Evolutionary conservation across 2,329 filamentous ascomycete species (phyloP).

Genomic region (Zasmidium angulare): DNA sequence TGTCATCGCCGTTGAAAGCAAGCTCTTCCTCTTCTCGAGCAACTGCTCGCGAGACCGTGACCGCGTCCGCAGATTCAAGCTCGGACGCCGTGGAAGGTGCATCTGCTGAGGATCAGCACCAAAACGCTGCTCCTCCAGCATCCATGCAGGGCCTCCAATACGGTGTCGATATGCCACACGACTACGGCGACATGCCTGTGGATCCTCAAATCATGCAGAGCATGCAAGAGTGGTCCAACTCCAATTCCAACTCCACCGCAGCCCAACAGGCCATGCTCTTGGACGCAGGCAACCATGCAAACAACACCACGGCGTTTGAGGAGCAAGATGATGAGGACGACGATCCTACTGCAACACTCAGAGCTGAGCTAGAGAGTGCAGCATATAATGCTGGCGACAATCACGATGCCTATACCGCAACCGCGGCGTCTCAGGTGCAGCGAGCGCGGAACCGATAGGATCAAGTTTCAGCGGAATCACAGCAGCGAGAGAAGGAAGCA

Average conservation of each 20-base stretch:
- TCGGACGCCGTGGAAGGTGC: constrained; percentile 10
- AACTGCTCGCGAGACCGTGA: constrained; percentile 10
- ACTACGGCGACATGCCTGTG: constrained; percentile 56
- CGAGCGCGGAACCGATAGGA: constrained; percentile 2
- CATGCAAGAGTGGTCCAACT: constrained; percentile 6
- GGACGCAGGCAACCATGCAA: neutral
- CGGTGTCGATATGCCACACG: constrained; percentile 20
- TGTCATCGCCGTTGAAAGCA: neutral
- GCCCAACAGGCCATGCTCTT: neutral
- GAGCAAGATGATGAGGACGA: constrained; percentile 6
- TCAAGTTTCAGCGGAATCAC: neutral
- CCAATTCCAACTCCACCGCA: neutral
- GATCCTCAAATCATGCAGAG: constrained; percentile 60
- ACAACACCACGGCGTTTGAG: neutral
- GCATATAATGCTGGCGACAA: neutral
- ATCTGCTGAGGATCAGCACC: neutral
- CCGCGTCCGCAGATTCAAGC: constrained; percentile 13
- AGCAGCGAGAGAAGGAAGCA: neutral
- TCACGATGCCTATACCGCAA: neutral
- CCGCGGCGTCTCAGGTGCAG: constrained; percentile 6
- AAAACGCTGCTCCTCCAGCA: constrained; percentile 17
- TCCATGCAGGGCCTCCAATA: constrained; percentile 38
- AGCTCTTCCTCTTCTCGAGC: constrained; percentile 1
- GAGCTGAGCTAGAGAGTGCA: constrained; percentile 11
- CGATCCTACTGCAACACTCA: constrained; percentile 2